phyloP scores from a whole-genome alignment of 1,284 basidiomycete species.

The Takashimella tepidaria region DNA sequence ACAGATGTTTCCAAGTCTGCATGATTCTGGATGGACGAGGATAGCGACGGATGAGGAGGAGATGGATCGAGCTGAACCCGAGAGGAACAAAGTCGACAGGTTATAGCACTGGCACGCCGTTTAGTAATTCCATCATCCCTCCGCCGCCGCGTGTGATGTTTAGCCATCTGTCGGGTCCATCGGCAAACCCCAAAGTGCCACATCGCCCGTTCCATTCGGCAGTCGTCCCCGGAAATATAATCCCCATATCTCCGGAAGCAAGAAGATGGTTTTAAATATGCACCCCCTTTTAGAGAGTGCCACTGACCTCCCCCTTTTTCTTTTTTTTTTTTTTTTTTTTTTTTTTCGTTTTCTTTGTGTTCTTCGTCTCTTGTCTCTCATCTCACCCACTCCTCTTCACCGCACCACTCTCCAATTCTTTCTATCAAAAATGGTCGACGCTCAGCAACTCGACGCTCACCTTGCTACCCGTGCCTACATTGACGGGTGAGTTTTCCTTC shows the following conservation, averaged over 20 bases:
- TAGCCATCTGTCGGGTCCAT: background rate
- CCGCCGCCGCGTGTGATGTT: background rate
- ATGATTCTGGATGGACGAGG: constrained; percentile 18
- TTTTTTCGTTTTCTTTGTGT: background rate
- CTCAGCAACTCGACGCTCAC: constrained; percentile 75
- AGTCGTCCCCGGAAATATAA: background rate
- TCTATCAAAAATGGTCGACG: constrained; percentile 61
- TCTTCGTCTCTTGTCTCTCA: background rate
- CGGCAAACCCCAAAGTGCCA: no score
- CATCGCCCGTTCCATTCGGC: no score
- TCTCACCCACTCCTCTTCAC: background rate
- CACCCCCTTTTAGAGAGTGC: no score
- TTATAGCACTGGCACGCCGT: background rate
- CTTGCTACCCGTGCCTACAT: constrained; percentile 54
- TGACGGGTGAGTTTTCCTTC: constrained; percentile 35
- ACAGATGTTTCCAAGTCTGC: constrained; percentile 46
- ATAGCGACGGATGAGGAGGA: background rate
- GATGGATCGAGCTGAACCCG: background rate
- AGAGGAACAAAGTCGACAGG: background rate
- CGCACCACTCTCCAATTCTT: background rate
- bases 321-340: no score
- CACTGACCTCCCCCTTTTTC: no score
- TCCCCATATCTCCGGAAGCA: no score
- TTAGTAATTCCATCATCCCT: background rate
- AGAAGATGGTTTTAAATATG: no score